These are phyloP conservation scores for Aleurites moluccanus DNA, from an alignment of 441 rosid species.

Conservation along the genomic window DNA sequence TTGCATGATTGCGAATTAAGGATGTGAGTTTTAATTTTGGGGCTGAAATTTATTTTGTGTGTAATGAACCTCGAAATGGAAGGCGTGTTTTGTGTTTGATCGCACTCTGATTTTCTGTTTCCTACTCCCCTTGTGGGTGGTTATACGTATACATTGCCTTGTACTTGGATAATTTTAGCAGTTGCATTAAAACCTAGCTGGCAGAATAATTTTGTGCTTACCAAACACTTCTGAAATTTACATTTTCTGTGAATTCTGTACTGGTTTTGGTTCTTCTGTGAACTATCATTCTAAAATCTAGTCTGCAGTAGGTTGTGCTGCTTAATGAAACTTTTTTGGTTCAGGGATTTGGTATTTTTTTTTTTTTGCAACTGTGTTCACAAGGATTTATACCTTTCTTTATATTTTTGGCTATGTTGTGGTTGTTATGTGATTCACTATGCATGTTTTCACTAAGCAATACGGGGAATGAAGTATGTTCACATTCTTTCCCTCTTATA, in stretches of 20 bases:
- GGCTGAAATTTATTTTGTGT: not conserved
- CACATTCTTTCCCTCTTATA: not conserved
- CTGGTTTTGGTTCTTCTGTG: not conserved
- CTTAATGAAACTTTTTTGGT: not conserved
- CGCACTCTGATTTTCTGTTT: too few relatives aligned
- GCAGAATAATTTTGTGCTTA: not conserved
- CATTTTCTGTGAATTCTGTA: not conserved
- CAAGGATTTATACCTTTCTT: not conserved
- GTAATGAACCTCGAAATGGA: not conserved
- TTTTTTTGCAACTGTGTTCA: not conserved
- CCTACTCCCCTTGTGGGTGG: too few relatives aligned
- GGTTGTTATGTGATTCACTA: not conserved
- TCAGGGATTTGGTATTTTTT: too few relatives aligned
- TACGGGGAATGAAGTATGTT: not conserved
- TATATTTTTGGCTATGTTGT: not conserved
- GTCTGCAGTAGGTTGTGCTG: not conserved
- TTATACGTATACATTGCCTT: not conserved
- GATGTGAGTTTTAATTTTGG: not conserved
- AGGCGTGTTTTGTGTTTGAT: not conserved
- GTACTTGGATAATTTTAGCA: not conserved
- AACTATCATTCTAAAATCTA: not conserved
- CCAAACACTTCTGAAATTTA: not conserved
- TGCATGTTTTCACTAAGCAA: not conserved
- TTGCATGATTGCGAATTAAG: not conserved
- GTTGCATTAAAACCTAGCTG: not conserved